Percentiles rank a stretch among this genome's conserved stretches.
Evolutionary conservation across 2,329 filamentous ascomycete genomes (phyloP).

Genomic region (Exophiala viscosa): DNA sequence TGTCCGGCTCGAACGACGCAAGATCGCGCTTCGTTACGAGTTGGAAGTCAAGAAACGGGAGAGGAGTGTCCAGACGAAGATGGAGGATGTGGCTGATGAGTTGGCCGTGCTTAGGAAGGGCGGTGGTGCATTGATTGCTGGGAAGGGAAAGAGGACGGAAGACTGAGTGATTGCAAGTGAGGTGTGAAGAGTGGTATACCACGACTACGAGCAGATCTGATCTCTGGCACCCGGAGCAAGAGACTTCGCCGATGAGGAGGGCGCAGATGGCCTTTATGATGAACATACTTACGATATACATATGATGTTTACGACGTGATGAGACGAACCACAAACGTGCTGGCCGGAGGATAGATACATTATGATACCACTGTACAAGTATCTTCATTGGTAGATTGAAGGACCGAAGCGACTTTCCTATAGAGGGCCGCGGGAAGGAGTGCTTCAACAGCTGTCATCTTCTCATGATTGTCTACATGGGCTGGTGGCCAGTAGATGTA

Average conservation of each 20-base stretch:
- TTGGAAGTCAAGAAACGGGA: slow-evolving; percentile 53
- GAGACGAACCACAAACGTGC: background rate
- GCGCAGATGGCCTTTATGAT: too few species aligned
- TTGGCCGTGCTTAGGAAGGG: slow-evolving; percentile 53
- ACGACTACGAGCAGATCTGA: too few species aligned
- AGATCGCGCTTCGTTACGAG: slow-evolving; percentile 53
- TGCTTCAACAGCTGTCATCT: too few species aligned
- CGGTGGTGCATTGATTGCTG: slow-evolving; percentile 51
- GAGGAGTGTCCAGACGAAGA: slow-evolving; percentile 48
- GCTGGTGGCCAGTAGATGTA: too few species aligned
- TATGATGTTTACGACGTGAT: background rate
- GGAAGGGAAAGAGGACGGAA: slow-evolving; percentile 29
- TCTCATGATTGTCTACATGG: too few species aligned
- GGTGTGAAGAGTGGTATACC: background rate
- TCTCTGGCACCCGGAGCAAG: too few species aligned
- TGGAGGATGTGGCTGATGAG: slow-evolving; percentile 47
- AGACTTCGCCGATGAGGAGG: too few species aligned
- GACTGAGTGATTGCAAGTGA: background rate
- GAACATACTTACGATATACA: background rate
- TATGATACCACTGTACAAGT: background rate
- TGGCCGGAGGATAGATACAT: background rate
- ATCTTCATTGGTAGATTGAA: background rate
- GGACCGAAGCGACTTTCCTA: too few species aligned
- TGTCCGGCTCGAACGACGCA: slow-evolving; percentile 52
- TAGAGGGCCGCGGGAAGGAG: too few species aligned